phyloP scores from a whole-genome alignment of 192 early-diverging fungal genomes.

The Radiomyces spectabilis region DNA sequence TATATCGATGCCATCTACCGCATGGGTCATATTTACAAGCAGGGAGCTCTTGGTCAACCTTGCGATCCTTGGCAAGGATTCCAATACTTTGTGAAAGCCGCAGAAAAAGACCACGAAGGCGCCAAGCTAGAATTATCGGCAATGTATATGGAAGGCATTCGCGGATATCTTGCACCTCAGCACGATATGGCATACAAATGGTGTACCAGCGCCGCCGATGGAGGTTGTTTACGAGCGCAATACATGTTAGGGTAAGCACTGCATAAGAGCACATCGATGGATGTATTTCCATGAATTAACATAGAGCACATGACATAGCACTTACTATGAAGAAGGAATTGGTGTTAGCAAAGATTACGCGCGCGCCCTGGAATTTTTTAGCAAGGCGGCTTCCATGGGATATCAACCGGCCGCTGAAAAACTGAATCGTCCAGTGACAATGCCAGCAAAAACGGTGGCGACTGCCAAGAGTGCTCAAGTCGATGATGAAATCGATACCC shows the following conservation, averaged over 20 bases:
- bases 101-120: conserved; percentile 67
- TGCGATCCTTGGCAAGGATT: conserved; percentile 61
- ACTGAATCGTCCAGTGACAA: conserved; percentile 14
- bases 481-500: no score
- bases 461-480: no score
- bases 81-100: conserved; percentile 75
- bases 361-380: conserved; percentile 23
- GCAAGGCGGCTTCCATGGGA: conserved; percentile 26
- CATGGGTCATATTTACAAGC: conserved; percentile 75
- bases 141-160: conserved; percentile 71
- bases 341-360: conserved; percentile 15
- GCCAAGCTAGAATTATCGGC: conserved; percentile 85
- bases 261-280: not conserved
- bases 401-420: conserved; percentile 19
- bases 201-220: conserved; percentile 73
- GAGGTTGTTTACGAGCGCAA: conserved; percentile 72
- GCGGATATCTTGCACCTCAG: conserved; percentile 20
- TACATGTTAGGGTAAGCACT: conserved; percentile 77
- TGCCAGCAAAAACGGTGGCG: no score
- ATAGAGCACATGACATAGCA: conserved; percentile 4
- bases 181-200: conserved; percentile 64
- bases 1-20: conserved; percentile 67
- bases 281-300: not conserved
- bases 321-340: conserved; percentile 30
- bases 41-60: conserved; percentile 60